phyloP scores from a whole-genome alignment of 176 grass and related monocot species.

The Dendrocalamus sinicus region DNA sequence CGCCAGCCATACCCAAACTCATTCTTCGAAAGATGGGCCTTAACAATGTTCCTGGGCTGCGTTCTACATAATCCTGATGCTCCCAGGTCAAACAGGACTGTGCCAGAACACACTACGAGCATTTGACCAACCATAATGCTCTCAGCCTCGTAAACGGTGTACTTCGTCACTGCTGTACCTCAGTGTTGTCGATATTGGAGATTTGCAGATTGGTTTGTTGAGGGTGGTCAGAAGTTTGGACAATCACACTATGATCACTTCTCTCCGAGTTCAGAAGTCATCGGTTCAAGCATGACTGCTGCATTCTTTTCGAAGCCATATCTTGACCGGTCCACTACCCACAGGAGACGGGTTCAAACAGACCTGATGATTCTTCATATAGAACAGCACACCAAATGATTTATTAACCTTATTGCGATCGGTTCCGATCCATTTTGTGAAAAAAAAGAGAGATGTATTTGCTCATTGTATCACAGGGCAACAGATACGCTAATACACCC shows the following conservation, averaged over 20 bases:
- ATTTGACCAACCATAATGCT: slow-evolving; percentile 27
- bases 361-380: neutral
- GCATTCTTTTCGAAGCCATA: neutral
- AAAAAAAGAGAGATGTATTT: neutral
- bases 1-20: slow-evolving; percentile 69
- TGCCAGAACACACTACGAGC: neutral
- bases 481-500: too few species aligned
- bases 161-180: neutral
- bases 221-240: neutral
- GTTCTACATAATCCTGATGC: slow-evolving; percentile 35
- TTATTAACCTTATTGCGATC: neutral
- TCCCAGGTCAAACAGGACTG: neutral
- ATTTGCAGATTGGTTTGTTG: neutral
- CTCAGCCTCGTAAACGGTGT: neutral
- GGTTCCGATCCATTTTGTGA: slow-evolving; percentile 1
- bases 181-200: neutral
- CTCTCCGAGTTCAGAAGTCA: neutral
- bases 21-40: slow-evolving; percentile 94
- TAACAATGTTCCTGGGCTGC: slow-evolving; percentile 63
- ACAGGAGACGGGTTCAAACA: neutral
- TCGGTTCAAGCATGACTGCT: neutral
- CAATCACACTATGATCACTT: neutral
- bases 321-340: slow-evolving; percentile 4
- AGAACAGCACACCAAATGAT: neutral
- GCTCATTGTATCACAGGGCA: too few species aligned